These are phyloP conservation scores for Verruconis gallopava DNA, from an alignment of 2,329 filamentous ascomycete species.

Conservation along the genomic window DNA sequence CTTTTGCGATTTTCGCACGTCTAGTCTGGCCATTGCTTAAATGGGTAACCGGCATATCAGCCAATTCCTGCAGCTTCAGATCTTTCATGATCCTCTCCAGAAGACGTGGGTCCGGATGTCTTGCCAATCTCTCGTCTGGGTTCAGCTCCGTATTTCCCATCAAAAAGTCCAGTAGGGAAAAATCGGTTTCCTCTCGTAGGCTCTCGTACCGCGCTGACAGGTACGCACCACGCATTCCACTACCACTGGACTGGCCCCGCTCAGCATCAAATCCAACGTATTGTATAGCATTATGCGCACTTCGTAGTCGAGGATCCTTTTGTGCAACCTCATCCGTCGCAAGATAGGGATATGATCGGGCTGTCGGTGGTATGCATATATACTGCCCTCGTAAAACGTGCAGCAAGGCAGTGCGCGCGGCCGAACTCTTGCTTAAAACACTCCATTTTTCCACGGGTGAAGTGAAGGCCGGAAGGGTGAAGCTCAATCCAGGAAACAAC, in stretches of 20 bases:
- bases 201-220: conserved; percentile 86
- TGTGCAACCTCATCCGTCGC: conserved; percentile 45
- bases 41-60: conserved; percentile 75
- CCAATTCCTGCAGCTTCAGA: conserved; percentile 53
- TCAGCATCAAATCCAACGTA: conserved; percentile 87
- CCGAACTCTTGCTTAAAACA: conserved; percentile 64
- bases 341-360: conserved; percentile 69
- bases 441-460: conserved; percentile 56
- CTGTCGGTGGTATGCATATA: conserved; percentile 60
- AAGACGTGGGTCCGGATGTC: conserved; percentile 23
- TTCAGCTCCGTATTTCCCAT: conserved; percentile 76
- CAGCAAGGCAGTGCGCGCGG: conserved; percentile 71
- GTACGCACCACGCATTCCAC: conserved; percentile 59
- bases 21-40: conserved; percentile 89
- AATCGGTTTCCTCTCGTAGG: conserved; percentile 73
- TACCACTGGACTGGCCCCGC: conserved; percentile 38
- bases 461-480: conserved; percentile 51
- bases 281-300: conserved; percentile 56
- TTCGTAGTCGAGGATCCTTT: conserved; percentile 40
- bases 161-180: conserved; percentile 69
- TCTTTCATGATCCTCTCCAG: conserved; percentile 54
- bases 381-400: conserved; percentile 65
- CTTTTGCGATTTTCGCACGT: conserved; percentile 75
- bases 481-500: conserved; percentile 58
- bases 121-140: conserved; percentile 42